Conservation (phyloP, 2,329 filamentous ascomycete genomes). For the Penicillium sp. region DNA sequence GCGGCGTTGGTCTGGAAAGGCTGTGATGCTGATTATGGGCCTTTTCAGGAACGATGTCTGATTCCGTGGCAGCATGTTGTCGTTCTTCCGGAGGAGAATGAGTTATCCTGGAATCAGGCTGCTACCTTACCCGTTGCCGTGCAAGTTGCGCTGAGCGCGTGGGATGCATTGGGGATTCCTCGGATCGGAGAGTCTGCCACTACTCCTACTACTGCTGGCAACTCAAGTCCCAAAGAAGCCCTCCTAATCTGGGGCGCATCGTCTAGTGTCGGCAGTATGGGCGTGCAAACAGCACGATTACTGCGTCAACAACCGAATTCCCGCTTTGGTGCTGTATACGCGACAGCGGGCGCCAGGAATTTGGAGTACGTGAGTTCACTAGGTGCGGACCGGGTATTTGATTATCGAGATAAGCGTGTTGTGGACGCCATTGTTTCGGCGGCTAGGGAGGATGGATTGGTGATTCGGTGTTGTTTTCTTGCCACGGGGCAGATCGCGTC, state of each 20-base stretch:
- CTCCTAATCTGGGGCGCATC: slow-evolving; percentile 53
- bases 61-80: slow-evolving; percentile 48
- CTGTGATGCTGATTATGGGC: slow-evolving; percentile 52
- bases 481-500: slow-evolving; percentile 40
- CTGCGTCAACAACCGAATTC: slow-evolving; percentile 40
- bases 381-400: slow-evolving; percentile 46
- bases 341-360: slow-evolving; percentile 44
- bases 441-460: slow-evolving; percentile 41
- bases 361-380: slow-evolving; percentile 35
- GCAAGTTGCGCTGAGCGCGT: slow-evolving; percentile 43
- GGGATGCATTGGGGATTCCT: slow-evolving; percentile 44
- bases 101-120: slow-evolving; percentile 46
- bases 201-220: slow-evolving; percentile 7
- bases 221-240: slow-evolving; percentile 38
- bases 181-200: slow-evolving; percentile 19
- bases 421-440: slow-evolving; percentile 40
- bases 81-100: slow-evolving; percentile 35
- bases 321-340: slow-evolving; percentile 47
- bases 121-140: slow-evolving; percentile 47
- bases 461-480: slow-evolving; percentile 49
- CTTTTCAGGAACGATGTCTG: slow-evolving; percentile 51
- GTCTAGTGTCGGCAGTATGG: slow-evolving; percentile 52
- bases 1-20: slow-evolving; percentile 48
- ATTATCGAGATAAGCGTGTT: slow-evolving; percentile 39
- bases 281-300: slow-evolving; percentile 45